Evolutionary conservation across 1,139 yeast species (phyloP).

Genomic region (Candida mesenterica): DNA sequence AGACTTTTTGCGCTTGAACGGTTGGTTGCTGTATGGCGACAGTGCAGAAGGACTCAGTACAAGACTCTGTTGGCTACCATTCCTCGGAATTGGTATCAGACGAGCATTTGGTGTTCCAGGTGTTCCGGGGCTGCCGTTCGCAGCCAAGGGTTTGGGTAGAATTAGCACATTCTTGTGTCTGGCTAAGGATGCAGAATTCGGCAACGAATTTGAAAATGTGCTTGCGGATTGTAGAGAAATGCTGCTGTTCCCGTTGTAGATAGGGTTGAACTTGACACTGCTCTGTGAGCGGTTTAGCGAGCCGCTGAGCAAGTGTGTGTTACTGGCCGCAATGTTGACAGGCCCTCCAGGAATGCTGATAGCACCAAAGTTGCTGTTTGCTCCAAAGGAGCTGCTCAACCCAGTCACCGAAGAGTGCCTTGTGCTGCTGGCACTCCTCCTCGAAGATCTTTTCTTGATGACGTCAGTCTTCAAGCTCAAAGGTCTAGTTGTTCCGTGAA

Average conservation of each 20-base stretch:
- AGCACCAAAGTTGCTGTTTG: constrained; percentile 2
- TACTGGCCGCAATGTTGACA: constrained; percentile 1
- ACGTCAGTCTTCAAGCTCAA: constrained; percentile 69
- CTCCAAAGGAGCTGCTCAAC: constrained; percentile 2
- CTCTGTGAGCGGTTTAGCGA: background rate
- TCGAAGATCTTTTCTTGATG: constrained; percentile 65
- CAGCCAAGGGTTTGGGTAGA: constrained; percentile 37
- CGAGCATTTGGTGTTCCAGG: constrained; percentile 9
- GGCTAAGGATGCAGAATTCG: constrained; percentile 9
- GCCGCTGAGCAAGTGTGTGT: constrained; percentile 1
- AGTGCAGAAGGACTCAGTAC: constrained; percentile 8
- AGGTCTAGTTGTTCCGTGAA: constrained; percentile 80
- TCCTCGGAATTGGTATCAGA: constrained; percentile 2
- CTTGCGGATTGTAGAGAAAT: constrained; percentile 7
- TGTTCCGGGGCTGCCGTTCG: constrained; percentile 1
- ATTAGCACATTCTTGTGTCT: constrained; percentile 43
- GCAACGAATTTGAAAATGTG: constrained; percentile 11
- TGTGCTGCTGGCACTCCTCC: constrained; percentile 19
- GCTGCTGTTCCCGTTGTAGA: constrained; percentile 12
- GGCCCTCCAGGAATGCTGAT: background rate
- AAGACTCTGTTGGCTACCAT: constrained; percentile 1
- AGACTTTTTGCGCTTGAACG: constrained; percentile 44
- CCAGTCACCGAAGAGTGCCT: constrained; percentile 10
- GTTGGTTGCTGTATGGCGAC: constrained; percentile 21
- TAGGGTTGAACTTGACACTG: constrained; percentile 14